phyloP scores from a whole-genome alignment of 1,284 basidiomycete species.

The Phenoliferia sp. region DNA sequence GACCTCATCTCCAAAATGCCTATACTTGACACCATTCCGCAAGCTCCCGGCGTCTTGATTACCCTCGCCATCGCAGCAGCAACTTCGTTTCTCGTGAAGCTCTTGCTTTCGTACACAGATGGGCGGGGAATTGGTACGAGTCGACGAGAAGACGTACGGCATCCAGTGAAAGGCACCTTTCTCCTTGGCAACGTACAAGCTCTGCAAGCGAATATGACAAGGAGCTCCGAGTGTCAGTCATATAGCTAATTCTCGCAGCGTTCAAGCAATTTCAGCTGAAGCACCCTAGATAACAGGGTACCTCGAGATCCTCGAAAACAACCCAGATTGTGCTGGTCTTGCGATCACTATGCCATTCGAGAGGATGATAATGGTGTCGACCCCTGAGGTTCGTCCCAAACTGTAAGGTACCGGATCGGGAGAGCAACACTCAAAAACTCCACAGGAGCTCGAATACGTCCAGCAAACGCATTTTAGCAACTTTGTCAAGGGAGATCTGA shows the following conservation, averaged over 20 bases:
- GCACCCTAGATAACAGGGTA: neutral
- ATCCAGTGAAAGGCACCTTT: neutral
- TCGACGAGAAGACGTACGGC: neutral
- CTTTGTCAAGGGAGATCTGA: conserved; percentile 22
- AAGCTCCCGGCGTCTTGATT: too few species aligned
- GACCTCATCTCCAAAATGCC: too few species aligned
- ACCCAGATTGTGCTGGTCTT: neutral
- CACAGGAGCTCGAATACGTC: conserved; percentile 22
- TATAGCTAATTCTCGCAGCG: neutral
- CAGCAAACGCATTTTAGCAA: conserved; percentile 40
- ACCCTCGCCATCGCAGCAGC: too few species aligned
- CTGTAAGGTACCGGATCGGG: neutral
- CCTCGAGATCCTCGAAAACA: neutral
- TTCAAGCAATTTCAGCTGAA: neutral
- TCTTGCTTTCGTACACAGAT: neutral
- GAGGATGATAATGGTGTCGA: neutral
- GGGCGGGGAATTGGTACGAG: neutral
- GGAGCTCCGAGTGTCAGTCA: neutral
- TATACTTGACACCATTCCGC: too few species aligned
- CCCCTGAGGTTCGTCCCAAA: neutral
- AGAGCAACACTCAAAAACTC: neutral
- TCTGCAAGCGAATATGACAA: neutral
- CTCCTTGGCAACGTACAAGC: neutral
- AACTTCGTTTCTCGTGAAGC: too few species aligned
- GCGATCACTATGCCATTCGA: neutral